phyloP scores from a whole-genome alignment of 148 eudicot genomes.

The Rheum nobile region DNA sequence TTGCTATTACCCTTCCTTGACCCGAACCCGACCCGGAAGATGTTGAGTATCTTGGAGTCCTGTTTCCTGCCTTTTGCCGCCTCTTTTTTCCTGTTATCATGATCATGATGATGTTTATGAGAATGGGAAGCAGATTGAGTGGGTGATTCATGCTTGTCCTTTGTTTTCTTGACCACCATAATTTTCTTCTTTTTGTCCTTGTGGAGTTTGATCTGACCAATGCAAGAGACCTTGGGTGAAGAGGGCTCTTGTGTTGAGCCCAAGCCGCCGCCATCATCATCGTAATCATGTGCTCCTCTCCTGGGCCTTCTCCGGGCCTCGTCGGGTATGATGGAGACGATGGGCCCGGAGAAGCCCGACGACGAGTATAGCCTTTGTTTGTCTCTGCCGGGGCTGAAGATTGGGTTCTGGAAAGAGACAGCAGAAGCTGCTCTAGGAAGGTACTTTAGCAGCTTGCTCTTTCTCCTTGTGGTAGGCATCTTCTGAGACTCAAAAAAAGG shows the following conservation, averaged over 20 bases:
- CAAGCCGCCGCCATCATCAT: neutral
- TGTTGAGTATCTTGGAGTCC: neutral
- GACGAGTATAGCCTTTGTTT: conserved; percentile 11
- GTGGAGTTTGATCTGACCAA: conserved; percentile 77
- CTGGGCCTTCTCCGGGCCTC: conserved; percentile 45
- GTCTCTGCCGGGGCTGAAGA: conserved; percentile 47
- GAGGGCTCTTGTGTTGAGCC: conserved; percentile 43
- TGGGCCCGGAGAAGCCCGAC: conserved; percentile 46
- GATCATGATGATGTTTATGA: neutral
- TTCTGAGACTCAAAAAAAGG: neutral
- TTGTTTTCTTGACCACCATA: neutral
- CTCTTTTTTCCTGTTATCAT: neutral
- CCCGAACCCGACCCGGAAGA: neutral
- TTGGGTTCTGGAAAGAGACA: conserved; percentile 40
- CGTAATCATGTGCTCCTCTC: conserved; percentile 1
- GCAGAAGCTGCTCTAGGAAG: conserved; percentile 51
- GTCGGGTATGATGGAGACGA: conserved; percentile 34
- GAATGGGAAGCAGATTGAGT: neutral
- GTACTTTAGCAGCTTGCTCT: conserved; percentile 39
- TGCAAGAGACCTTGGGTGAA: conserved; percentile 83
- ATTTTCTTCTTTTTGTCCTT: conserved; percentile 20
- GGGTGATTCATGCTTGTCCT: no score
- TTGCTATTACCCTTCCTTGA: neutral
- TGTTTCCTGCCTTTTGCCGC: conserved; percentile 5
- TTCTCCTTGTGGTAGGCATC: neutral